Conservation (phyloP, 192 early-diverging fungal species). For the Ambispora gerdemannii region DNA sequence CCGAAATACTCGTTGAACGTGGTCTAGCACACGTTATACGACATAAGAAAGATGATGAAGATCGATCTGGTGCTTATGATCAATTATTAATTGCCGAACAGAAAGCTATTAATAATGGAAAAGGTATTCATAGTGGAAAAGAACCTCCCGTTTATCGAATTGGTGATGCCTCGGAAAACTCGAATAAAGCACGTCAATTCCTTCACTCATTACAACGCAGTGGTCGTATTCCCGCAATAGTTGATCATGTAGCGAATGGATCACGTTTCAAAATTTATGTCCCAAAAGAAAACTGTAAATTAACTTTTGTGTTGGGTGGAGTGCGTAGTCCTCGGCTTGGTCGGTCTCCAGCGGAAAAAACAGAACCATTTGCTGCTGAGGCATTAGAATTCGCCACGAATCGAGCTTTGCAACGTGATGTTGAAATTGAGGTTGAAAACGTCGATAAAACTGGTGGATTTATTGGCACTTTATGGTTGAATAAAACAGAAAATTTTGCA, state of each 20-base stretch:
- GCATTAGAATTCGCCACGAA: slow-evolving; percentile 66
- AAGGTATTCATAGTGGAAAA: slow-evolving; percentile 86
- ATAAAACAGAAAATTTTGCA: slow-evolving; percentile 67
- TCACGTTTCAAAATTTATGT: slow-evolving; percentile 80
- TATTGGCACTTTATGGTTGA: slow-evolving; percentile 79
- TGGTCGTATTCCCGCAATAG: slow-evolving; percentile 75
- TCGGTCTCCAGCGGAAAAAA: slow-evolving; percentile 60
- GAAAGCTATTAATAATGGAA: slow-evolving; percentile 46
- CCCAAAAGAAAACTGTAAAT: slow-evolving; percentile 78
- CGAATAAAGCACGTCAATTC: slow-evolving; percentile 81
- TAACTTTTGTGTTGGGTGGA: slow-evolving; percentile 84
- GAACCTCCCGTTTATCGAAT: slow-evolving; percentile 69
- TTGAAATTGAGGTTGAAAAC: slow-evolving; percentile 84
- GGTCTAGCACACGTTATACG: slow-evolving; percentile 79
- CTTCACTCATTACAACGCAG: slow-evolving; percentile 78
- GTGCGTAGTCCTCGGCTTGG: slow-evolving; percentile 82
- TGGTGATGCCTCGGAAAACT: slow-evolving; percentile 78
- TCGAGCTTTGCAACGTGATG: slow-evolving; percentile 83
- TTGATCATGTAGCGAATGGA: slow-evolving; percentile 83
- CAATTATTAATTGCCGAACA: slow-evolving; percentile 78
- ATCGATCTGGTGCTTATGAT: slow-evolving; percentile 84
- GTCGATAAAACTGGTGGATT: slow-evolving; percentile 91
- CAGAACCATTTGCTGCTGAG: slow-evolving; percentile 86
- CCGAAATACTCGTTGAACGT: slow-evolving; percentile 53
- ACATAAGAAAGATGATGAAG: slow-evolving; percentile 81